Percentiles rank a stretch among this genome's conserved stretches.
Conservation (phyloP, 2,329 filamentous ascomycete species). For the Aspergillus fructus region DNA sequence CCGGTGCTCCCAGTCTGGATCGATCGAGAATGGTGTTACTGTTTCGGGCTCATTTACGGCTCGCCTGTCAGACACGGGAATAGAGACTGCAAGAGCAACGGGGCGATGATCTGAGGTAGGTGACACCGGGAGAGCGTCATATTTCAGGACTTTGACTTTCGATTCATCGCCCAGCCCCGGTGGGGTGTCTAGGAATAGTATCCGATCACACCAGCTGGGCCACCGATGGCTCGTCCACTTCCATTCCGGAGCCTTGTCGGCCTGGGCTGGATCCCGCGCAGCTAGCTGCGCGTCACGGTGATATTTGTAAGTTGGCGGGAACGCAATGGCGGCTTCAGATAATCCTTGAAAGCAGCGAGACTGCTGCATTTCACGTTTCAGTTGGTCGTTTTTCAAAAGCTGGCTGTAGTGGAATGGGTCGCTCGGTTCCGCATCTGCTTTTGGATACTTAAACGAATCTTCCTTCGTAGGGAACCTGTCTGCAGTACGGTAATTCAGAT, state of each 20-base stretch:
- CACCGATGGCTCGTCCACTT: conserved; percentile 78
- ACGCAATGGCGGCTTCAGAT: conserved; percentile 69
- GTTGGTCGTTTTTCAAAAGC: conserved; percentile 75
- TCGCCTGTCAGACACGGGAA: conserved; percentile 55
- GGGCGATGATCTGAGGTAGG: conserved; percentile 85
- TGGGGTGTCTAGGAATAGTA: conserved; percentile 71
- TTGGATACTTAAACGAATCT: conserved; percentile 62
- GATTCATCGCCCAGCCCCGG: conserved; percentile 46
- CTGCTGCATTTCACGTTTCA: conserved; percentile 67
- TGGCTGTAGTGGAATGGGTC: conserved; percentile 63
- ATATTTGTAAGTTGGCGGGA: conserved; percentile 96
- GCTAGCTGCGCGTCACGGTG: conserved; percentile 47
- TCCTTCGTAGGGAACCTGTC: conserved; percentile 60
- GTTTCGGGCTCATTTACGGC: conserved; percentile 31
- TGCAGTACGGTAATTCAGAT: conserved; percentile 91
- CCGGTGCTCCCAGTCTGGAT: conserved; percentile 56
- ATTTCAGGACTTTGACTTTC: conserved; percentile 3
- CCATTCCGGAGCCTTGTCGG: conserved; percentile 53
- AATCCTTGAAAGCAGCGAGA: conserved; percentile 76
- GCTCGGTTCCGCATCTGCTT: conserved; percentile 50
- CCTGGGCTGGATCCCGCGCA: conserved; percentile 22
- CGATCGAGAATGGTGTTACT: conserved; percentile 58
- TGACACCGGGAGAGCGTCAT: conserved; percentile 64
- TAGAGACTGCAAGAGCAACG: conserved; percentile 68
- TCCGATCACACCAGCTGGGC: conserved; percentile 91